These are phyloP conservation scores for Scytalidium sp. DNA, from an alignment of 2,329 filamentous ascomycete genomes.

Conservation along the genomic window DNA sequence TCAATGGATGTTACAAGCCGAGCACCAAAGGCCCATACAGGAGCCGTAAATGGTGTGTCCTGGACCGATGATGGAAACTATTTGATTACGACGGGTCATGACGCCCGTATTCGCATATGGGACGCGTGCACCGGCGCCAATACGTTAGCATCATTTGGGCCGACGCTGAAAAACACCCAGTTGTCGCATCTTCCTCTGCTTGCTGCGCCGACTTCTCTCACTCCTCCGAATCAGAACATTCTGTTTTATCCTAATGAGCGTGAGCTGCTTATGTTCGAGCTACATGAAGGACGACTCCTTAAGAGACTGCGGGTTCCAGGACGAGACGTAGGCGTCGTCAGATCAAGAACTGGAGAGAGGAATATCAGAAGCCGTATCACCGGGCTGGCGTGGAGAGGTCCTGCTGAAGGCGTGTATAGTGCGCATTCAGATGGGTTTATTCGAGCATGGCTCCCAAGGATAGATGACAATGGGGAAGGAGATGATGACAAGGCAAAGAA, in stretches of 20 bases:
- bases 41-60: constrained; percentile 77
- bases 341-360: constrained; percentile 47
- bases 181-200: constrained; percentile 61
- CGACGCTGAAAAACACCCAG: constrained; percentile 71
- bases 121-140: constrained; percentile 77
- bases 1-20: constrained; percentile 34
- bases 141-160: constrained; percentile 84
- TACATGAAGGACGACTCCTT: constrained; percentile 73
- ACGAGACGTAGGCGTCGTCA: constrained; percentile 45
- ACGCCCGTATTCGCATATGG: constrained; percentile 85
- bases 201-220: constrained; percentile 58
- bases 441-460: constrained; percentile 68
- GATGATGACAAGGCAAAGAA: constrained; percentile 37
- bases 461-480: constrained; percentile 49
- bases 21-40: constrained; percentile 68
- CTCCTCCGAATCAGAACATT: constrained; percentile 56
- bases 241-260: constrained; percentile 80
- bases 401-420: constrained; percentile 71
- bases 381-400: constrained; percentile 68
- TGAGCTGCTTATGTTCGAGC: constrained; percentile 75
- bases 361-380: constrained; percentile 68
- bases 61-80: constrained; percentile 81
- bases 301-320: constrained; percentile 68
- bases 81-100: constrained; percentile 78
- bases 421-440: constrained; percentile 84